Evolutionary conservation across 331 rosid genomes (phyloP), one percentile per base, ranked within the genome.

Genomic region (Acacia pycnantha): DNA sequence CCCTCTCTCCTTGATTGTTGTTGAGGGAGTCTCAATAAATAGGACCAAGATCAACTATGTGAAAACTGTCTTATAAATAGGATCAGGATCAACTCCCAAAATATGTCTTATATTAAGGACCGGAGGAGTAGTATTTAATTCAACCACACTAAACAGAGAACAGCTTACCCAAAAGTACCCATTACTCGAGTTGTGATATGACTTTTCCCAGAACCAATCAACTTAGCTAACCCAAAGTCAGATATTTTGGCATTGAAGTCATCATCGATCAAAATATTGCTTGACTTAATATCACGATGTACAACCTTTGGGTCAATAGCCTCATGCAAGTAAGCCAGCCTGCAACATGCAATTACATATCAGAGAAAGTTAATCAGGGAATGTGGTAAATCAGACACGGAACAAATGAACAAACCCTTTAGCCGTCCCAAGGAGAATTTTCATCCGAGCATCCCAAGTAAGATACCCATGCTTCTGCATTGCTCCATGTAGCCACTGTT

Each of bases 221-320:
- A 84, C 88, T 94, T 94, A 71, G 98, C 98, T 77, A 92, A 83
- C 47, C 98, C 98, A 87, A 94, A 94, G 85, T 94, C 97, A 26
- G 98, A 94, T 87, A 94, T 90, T 86, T 94, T 94, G 43, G 98
- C 92, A 87, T 94, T 92, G 86, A 94, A 94, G 21, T 94, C 94
- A 41, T 89, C 95, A 69, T 94, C 97, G 53, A 94, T 88, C 78
- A 94, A 86, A 88, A 94, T 94, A 84, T 94, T 94, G 88, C 98
- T 94, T 1, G 98, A 94, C 78, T 94, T 92, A 66, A 94, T 92
- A 74, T 94, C 98, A 68, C 98, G 92, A 85, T 94, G 98, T 75
- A 94, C 93, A 61, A 94, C 98, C 91, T 94, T 94, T n/a, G 98
- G 98, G 74, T 94, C 98, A 46, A 94, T 94, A 54, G 98, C 98